Percentiles rank a stretch among this genome's conserved stretches.
Conservation (phyloP, 352 stramenopile species). For the Thraustotheca clavata region DNA sequence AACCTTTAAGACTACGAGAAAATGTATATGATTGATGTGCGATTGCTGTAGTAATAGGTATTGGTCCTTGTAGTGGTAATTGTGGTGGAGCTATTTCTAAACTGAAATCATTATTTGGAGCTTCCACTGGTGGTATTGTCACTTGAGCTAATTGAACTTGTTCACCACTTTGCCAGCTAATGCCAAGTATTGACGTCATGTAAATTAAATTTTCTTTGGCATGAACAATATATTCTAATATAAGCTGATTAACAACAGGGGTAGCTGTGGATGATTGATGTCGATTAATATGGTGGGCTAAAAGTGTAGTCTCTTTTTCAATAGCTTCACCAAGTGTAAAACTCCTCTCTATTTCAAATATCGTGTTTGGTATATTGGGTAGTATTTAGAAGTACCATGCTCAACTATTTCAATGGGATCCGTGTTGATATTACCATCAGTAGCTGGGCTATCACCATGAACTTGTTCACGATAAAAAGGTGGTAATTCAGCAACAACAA, state of each 20-base stretch:
- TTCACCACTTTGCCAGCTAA: slow-evolving; percentile 18
- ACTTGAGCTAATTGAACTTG: slow-evolving; percentile 13
- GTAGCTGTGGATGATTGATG: neutral
- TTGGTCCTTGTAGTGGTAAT: neutral
- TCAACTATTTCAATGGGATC: slow-evolving; percentile 18
- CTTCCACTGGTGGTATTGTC: neutral
- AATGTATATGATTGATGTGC: slow-evolving; percentile 1
- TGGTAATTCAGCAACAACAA: slow-evolving; percentile 15
- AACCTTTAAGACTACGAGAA: slow-evolving; percentile 10
- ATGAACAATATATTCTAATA: slow-evolving; percentile 20
- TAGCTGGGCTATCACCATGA: neutral
- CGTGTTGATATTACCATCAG: slow-evolving; percentile 8
- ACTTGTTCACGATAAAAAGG: slow-evolving; percentile 12
- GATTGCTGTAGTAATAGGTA: neutral
- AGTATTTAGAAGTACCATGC: neutral
- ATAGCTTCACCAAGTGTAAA: slow-evolving; percentile 12
- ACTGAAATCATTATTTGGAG: neutral
- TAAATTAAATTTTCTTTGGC: slow-evolving; percentile 16
- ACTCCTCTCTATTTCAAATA: slow-evolving; percentile 13
- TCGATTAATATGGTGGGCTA: slow-evolving; percentile 15
- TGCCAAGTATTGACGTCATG: slow-evolving; percentile 12
- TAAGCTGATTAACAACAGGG: slow-evolving; percentile 12
- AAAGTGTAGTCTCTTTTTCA: slow-evolving; percentile 5
- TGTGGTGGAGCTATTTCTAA: neutral
- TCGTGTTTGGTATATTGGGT: neutral